Evolutionary conservation across 257 asterid species (phyloP).

Genomic region (Ocimum tenuiflorum): DNA sequence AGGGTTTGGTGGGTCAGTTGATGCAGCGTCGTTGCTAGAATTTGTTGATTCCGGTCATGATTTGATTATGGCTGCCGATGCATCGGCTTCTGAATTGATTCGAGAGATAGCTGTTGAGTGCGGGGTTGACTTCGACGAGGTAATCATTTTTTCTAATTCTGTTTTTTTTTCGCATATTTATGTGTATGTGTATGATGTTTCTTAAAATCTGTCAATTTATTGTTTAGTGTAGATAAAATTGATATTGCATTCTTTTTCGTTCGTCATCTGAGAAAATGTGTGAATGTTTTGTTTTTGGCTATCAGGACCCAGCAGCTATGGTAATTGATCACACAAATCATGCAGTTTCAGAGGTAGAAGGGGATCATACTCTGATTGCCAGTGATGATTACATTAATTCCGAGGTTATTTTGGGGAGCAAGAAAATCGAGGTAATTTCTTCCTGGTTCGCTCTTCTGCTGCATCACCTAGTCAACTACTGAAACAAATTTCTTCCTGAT

Average conservation of each 20-base stretch:
- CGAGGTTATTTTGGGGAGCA: constrained; percentile 63
- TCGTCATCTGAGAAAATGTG: neutral
- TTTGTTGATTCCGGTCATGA: constrained; percentile 83
- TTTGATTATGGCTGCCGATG: constrained; percentile 71
- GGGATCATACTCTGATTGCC: constrained; percentile 66
- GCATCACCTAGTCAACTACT: neutral
- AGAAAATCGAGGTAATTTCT: constrained; percentile 49
- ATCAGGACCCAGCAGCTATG: constrained; percentile 62
- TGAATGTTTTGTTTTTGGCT: neutral
- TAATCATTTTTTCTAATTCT: neutral
- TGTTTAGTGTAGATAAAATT: neutral
- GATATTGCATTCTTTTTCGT: neutral
- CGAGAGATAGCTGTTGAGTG: constrained; percentile 72
- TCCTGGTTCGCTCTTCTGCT: neutral
- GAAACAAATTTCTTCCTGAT: neutral
- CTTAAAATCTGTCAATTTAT: neutral
- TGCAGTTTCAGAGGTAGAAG: constrained; percentile 57
- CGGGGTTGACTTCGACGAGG: constrained; percentile 92
- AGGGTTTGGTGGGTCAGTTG: constrained; percentile 77
- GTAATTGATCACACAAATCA: constrained; percentile 70
- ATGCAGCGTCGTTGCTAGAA: constrained; percentile 45
- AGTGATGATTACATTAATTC: constrained; percentile 57
- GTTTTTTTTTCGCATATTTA: neutral
- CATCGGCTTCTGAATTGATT: constrained; percentile 59
- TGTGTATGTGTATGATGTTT: neutral